Conservation (phyloP, 176 grass and related monocot genomes). For the Cocos nucifera region DNA sequence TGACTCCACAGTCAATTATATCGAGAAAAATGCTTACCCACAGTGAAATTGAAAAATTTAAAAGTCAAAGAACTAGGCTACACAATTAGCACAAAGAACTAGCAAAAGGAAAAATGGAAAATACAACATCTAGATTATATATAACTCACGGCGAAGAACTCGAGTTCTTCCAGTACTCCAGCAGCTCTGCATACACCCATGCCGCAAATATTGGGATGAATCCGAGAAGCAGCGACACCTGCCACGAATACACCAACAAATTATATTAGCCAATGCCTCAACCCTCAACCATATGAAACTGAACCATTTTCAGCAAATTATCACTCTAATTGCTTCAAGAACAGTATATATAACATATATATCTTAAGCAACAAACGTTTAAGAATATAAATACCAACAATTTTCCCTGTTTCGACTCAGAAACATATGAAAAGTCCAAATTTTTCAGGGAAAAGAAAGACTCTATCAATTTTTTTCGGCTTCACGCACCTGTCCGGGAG, state of each 20-base stretch:
- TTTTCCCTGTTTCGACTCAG: neutral
- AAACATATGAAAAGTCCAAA: neutral
- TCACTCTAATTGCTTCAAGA: too few species aligned
- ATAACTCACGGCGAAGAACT: constrained; percentile 45
- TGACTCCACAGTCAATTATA: too few species aligned
- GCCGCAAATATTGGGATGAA: constrained; percentile 49
- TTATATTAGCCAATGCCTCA: too few species aligned
- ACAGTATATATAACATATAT: too few species aligned
- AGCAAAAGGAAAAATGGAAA: too few species aligned
- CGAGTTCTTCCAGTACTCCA: constrained; percentile 35
- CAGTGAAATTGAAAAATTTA: too few species aligned
- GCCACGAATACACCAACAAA: constrained; percentile 4
- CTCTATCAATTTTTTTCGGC: neutral
- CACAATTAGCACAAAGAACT: too few species aligned
- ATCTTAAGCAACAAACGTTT: neutral
- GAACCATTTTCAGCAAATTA: too few species aligned
- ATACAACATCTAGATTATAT: too few species aligned
- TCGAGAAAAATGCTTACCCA: too few species aligned
- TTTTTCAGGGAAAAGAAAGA: neutral
- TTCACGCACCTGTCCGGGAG: constrained; percentile 7
- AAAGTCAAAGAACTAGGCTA: too few species aligned
- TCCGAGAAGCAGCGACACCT: constrained; percentile 65
- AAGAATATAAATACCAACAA: neutral
- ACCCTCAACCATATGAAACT: too few species aligned
- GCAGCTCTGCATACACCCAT: constrained; percentile 59